Evolutionary conservation across 257 asterid species (phyloP).

Genomic region (Salvia splendens): DNA sequence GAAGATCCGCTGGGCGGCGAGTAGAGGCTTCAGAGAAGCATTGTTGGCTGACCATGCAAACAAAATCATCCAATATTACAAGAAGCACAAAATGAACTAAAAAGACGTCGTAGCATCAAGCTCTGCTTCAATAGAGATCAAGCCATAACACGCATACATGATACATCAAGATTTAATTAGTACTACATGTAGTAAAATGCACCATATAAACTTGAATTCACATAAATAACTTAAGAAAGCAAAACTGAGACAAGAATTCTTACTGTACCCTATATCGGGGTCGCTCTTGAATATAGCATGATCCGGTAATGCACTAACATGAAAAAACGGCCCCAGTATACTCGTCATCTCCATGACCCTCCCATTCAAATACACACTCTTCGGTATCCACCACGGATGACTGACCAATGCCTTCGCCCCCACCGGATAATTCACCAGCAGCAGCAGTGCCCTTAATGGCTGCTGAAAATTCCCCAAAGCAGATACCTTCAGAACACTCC

Average conservation of each 20-base stretch:
- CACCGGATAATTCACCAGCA: conserved; percentile 67
- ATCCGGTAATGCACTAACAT: conserved; percentile 95
- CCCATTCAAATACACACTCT: conserved; percentile 74
- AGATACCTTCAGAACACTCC: conserved; percentile 79
- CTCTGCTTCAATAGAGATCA: conserved; percentile 5
- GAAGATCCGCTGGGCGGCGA: conserved; percentile 88
- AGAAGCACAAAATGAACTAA: neutral
- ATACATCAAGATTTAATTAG: neutral
- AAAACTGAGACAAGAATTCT: conserved; percentile 10
- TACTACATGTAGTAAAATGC: neutral
- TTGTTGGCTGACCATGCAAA: conserved; percentile 60
- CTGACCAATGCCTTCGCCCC: conserved; percentile 85
- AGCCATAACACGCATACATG: neutral
- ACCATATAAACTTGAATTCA: neutral
- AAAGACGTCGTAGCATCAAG: conserved; percentile 12
- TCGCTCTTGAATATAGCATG: conserved; percentile 74
- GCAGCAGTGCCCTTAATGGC: conserved; percentile 75
- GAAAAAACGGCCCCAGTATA: conserved; percentile 92
- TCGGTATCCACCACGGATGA: conserved; percentile 97
- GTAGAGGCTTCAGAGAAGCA: conserved; percentile 87
- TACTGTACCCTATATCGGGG: conserved; percentile 94
- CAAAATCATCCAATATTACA: conserved; percentile 35
- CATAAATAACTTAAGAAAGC: neutral
- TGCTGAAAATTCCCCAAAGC: conserved; percentile 92
- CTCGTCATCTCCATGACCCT: conserved; percentile 96